phyloP scores from a whole-genome alignment of 176 grass and related monocot genomes.

The Oryza meyeriana region DNA sequence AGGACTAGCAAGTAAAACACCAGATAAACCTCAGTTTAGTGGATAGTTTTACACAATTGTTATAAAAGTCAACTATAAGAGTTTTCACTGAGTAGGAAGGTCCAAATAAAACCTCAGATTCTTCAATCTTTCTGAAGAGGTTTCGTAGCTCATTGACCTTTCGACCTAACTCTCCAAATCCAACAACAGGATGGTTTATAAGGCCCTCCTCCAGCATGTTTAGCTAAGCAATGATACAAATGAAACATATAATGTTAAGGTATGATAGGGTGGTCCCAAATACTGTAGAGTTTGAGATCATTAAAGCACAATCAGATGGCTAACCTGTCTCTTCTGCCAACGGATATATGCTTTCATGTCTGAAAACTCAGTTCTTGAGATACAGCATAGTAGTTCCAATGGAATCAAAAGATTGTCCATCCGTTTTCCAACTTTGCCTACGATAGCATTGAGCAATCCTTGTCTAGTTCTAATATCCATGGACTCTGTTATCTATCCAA shows the following conservation, averaged over 20 bases:
- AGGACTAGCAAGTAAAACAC: constrained; percentile 48
- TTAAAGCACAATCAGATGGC: constrained; percentile 8
- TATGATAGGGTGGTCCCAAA: neutral
- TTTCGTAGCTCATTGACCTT: constrained; percentile 90
- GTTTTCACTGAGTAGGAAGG: constrained; percentile 10
- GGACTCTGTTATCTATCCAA: constrained; percentile 78
- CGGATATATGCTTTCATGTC: constrained; percentile 97
- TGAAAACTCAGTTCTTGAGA: constrained; percentile 95
- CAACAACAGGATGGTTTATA: constrained; percentile 85
- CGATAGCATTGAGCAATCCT: constrained; percentile 96
- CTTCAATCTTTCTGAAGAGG: constrained; percentile 93
- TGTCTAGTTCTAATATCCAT: constrained; percentile 98
- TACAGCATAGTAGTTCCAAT: constrained; percentile 88
- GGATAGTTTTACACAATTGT: neutral
- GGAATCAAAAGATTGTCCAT: constrained; percentile 99
- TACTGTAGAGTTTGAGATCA: neutral
- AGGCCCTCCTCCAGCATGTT: constrained; percentile 99
- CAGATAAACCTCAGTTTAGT: constrained; percentile 20
- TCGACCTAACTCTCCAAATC: constrained; percentile 85
- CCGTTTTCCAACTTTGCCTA: constrained; percentile 88
- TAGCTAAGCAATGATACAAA: constrained; percentile 55
- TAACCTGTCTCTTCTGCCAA: constrained; percentile 99
- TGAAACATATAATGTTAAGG: constrained; percentile 24
- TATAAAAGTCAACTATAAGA: constrained; percentile 26
- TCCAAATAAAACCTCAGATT: constrained; percentile 74